phyloP scores from a whole-genome alignment of 2,329 filamentous ascomycete genomes.

The Venturia oleaginea region DNA sequence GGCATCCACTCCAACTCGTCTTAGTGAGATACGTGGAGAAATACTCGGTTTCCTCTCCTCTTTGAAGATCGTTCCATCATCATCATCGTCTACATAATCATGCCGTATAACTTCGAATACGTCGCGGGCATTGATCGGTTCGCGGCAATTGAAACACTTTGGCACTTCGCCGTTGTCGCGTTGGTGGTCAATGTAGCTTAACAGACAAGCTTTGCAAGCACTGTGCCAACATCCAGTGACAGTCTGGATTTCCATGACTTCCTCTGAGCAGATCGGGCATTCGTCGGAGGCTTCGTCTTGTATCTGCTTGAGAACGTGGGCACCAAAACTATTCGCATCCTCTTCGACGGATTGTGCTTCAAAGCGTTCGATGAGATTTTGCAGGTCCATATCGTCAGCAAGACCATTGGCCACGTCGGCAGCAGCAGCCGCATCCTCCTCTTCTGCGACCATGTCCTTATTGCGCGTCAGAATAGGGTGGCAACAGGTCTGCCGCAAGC shows the following conservation, averaged over 20 bases:
- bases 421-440: conserved; percentile 69
- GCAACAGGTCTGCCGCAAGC: conserved; percentile 87
- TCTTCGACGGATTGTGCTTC: conserved; percentile 52
- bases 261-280: conserved; percentile 90
- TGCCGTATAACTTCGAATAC: conserved; percentile 88
- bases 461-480: conserved; percentile 87
- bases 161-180: conserved; percentile 65
- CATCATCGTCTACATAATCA: conserved; percentile 45
- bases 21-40: conserved; percentile 46
- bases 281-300: conserved; percentile 81
- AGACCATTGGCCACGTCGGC: conserved; percentile 73
- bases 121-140: conserved; percentile 70
- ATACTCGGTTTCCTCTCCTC: conserved; percentile 18
- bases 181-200: conserved; percentile 83
- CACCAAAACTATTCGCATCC: conserved; percentile 65
- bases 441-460: conserved; percentile 73
- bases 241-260: conserved; percentile 78
- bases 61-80: conserved; percentile 28
- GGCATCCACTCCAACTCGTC: conserved; percentile 53
- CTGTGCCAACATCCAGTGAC: conserved; percentile 98
- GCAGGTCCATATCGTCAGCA: conserved; percentile 92
- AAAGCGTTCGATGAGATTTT: conserved; percentile 76
- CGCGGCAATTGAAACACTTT: conserved; percentile 84
- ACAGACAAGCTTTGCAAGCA: conserved; percentile 86
- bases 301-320: conserved; percentile 83